A percentile compares a stretch with the other conserved stretches of the same genome.
These are phyloP conservation scores for Hortiboletus campestris DNA, from an alignment of 768 basidiomycete genomes.

Conservation along the genomic window DNA sequence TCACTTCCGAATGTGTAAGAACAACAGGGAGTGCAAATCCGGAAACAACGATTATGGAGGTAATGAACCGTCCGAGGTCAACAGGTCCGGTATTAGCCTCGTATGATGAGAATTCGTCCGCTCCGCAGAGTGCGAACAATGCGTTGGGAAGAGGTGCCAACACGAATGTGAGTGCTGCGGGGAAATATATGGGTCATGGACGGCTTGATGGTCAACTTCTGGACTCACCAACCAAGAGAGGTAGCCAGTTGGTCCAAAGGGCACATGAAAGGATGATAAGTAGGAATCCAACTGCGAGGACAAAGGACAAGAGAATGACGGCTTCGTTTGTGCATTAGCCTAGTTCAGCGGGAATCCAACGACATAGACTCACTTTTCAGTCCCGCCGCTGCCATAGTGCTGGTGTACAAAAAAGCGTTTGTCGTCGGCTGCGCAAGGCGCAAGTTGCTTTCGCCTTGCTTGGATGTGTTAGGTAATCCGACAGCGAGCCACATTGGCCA, in stretches of 20 bases:
- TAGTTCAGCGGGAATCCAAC: not conserved
- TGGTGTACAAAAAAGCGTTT: not conserved
- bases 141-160: constrained; percentile 95
- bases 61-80: constrained; percentile 94
- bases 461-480: constrained; percentile 23
- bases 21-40: constrained; percentile 93
- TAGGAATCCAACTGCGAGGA: constrained; percentile 96
- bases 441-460: not conserved
- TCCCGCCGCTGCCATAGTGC: constrained; percentile 60
- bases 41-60: constrained; percentile 84
- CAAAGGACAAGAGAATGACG: constrained; percentile 95
- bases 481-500: not conserved
- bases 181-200: not conserved
- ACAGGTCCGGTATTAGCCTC: constrained; percentile 69
- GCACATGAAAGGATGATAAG: constrained; percentile 97
- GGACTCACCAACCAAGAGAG: constrained; percentile 86
- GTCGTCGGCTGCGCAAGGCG: no score
- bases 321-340: constrained; percentile 45
- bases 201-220: not conserved
- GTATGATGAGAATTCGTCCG: constrained; percentile 81
- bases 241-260: constrained; percentile 94
- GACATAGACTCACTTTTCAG: constrained; percentile 56
- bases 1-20: constrained; percentile 88
- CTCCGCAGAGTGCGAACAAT: constrained; percentile 87
- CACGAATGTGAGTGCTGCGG: constrained; percentile 85